Base-by-base conservation (phyloP, 306 rosid species). In the Fragaria iinumae region DNA sequence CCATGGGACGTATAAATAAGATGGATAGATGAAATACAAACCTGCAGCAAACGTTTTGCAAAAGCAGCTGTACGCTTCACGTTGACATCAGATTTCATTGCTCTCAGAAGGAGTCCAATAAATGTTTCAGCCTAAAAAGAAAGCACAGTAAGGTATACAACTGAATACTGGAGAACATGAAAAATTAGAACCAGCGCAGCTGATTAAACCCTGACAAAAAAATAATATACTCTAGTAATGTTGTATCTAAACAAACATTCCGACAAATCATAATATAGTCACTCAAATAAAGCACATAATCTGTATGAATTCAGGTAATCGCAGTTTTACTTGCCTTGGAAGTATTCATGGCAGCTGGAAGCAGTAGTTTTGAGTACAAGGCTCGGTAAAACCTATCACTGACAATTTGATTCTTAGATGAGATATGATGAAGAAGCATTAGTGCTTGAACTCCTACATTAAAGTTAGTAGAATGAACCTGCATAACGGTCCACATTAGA, bases 301-400 rank as follows among this genome's bases (percentile, higher is more conserved):
- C 71, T 14, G 25, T 34, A 45, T 20, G 5, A 73, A 47, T 25
- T 32, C 16, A 70, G 23, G 43, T 17, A 68, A 18, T 71, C 13
- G 32, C 45, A 43, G 74, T 6, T 62, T 67, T n/a, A 52, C 87
- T 82, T 84, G 72, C 98, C 93, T 96, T 96, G 23, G 99, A 96
- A 77, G 98, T 86, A 85, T 88, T 84, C 96, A 91, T 84, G 85
- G 92, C 97, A 44, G 97, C 87, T 20, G 98, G 98, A 81, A 96
- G 98, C 57, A 93, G 69, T 43, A 96, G 90, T 83, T 96, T 92
- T 60, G 93, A 88, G 76, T 96, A 96, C 85, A 96, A 80, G 59
- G 97, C 99, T 49, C 98, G 96, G 76, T 89, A 96, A 86, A 87
- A 92, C 32, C 99, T 88, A 81, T 91, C 98, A 62, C 98, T 96